Percentiles rank a stretch among this genome's conserved stretches.
Conservation (phyloP, 1,284 basidiomycete species). For the Cryptococcus floricola region DNA sequence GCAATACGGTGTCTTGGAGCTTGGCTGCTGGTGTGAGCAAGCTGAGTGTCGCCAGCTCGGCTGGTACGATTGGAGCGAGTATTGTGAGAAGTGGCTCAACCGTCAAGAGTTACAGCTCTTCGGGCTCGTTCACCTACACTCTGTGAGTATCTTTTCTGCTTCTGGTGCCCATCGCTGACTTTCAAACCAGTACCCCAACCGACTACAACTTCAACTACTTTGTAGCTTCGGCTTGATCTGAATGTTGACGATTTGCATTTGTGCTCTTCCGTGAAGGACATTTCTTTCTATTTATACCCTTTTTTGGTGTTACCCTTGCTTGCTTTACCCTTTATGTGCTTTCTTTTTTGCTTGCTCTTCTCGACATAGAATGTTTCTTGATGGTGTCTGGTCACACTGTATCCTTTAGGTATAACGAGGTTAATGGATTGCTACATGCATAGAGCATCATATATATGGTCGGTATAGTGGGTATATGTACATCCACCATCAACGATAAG, state of each 20-base stretch:
- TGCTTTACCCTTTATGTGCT: too few relatives aligned
- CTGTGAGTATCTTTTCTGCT: constrained; percentile 11
- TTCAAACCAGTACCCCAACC: constrained; percentile 17
- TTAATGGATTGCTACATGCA: background rate
- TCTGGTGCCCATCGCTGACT: constrained; percentile 1
- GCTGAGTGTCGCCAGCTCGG: constrained; percentile 29
- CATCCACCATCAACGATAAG: too few relatives aligned
- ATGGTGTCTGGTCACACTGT: background rate
- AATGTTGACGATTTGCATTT: background rate
- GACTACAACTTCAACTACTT: constrained; percentile 49
- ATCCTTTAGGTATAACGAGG: background rate
- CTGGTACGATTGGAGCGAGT: constrained; percentile 33
- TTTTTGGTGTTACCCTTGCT: background rate
- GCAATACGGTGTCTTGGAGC: constrained; percentile 25
- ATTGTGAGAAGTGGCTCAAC: constrained; percentile 30
- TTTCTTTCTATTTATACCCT: background rate
- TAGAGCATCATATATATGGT: background rate
- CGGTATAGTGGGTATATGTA: too few relatives aligned
- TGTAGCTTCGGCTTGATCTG: constrained; percentile 20
- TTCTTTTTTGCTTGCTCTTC: too few relatives aligned
- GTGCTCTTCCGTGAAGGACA: background rate
- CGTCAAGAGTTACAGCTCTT: constrained; percentile 32
- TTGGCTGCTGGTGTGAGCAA: constrained; percentile 38
- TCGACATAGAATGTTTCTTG: background rate
- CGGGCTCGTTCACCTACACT: constrained; percentile 32